These are phyloP conservation scores for Mucor indicus DNA, from an alignment of 371 early-diverging fungal species.

Conservation along the genomic window DNA sequence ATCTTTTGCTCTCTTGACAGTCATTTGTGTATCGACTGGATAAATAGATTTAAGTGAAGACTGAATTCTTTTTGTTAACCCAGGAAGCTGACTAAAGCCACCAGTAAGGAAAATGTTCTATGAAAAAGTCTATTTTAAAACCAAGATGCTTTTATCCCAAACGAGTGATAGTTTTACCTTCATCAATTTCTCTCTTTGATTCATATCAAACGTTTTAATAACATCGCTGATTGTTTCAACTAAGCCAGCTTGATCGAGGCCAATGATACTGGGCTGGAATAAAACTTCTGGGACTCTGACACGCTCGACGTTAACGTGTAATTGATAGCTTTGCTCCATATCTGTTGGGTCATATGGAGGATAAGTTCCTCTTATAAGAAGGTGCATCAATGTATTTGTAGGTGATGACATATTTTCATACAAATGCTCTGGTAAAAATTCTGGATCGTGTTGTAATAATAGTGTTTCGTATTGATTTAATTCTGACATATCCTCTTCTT, in stretches of 20 bases:
- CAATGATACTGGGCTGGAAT: constrained; percentile 84
- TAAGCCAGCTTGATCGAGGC: constrained; percentile 86
- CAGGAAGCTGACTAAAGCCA: constrained; percentile 64
- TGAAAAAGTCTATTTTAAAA: not conserved
- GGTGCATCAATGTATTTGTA: constrained; percentile 47
- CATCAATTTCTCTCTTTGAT: constrained; percentile 41
- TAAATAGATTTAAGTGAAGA: constrained; percentile 58
- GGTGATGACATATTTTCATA: constrained; percentile 48
- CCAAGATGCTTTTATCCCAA: not conserved
- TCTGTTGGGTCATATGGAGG: constrained; percentile 68
- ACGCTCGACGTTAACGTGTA: constrained; percentile 88
- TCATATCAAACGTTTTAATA: constrained; percentile 55
- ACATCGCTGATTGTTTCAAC: constrained; percentile 73
- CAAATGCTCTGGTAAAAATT: constrained; percentile 58
- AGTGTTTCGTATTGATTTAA: constrained; percentile 69
- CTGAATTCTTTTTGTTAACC: constrained; percentile 62
- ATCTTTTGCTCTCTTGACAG: constrained; percentile 65
- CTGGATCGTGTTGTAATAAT: constrained; percentile 70
- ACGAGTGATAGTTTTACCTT: constrained; percentile 26
- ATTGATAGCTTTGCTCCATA: constrained; percentile 66
- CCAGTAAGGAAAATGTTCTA: constrained; percentile 82
- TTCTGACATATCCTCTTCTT: constrained; percentile 70
- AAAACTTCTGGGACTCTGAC: constrained; percentile 83
- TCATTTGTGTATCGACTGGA: constrained; percentile 58
- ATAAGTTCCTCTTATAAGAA: constrained; percentile 53